Conservation (phyloP, 1,284 basidiomycete species). For the Abortiporus biennis region DNA sequence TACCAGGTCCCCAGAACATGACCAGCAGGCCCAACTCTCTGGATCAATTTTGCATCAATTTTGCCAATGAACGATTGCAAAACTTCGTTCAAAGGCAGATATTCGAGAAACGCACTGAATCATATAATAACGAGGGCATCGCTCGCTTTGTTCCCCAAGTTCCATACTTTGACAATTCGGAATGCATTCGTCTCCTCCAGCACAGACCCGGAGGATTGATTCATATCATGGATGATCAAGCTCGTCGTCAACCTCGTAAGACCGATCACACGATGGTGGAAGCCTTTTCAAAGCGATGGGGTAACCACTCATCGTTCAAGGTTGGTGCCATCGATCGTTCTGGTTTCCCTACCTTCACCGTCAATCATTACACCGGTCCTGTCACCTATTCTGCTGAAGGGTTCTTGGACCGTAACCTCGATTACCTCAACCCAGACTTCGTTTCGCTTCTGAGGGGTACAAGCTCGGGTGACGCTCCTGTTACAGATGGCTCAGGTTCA, state of each 20-base stretch:
- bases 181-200: conserved; percentile 84
- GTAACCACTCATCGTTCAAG: conserved; percentile 89
- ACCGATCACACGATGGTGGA: conserved; percentile 93
- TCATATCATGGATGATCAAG: conserved; percentile 97
- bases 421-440: conserved; percentile 90
- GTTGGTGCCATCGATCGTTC: conserved; percentile 68
- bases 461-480: conserved; percentile 32
- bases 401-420: conserved; percentile 87
- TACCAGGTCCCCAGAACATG: conserved; percentile 91
- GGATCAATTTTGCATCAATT: conserved; percentile 96
- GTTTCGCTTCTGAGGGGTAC: conserved; percentile 81
- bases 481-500: conserved; percentile 64
- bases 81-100: conserved; percentile 77
- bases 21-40: conserved; percentile 83
- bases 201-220: conserved; percentile 88
- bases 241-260: conserved; percentile 82
- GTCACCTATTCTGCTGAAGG: conserved; percentile 89
- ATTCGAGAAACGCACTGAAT: conserved; percentile 74
- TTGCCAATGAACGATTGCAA: conserved; percentile 88
- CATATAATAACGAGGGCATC: conserved; percentile 87
- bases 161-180: conserved; percentile 88
- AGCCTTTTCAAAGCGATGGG: conserved; percentile 91
- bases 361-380: conserved; percentile 89
- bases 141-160: conserved; percentile 63
- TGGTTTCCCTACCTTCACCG: conserved; percentile 84